Evolutionary conservation across 176 grass and related monocot genomes (phyloP), one percentile per base, ranked within the genome.

Genomic region (Themeda triandra): DNA sequence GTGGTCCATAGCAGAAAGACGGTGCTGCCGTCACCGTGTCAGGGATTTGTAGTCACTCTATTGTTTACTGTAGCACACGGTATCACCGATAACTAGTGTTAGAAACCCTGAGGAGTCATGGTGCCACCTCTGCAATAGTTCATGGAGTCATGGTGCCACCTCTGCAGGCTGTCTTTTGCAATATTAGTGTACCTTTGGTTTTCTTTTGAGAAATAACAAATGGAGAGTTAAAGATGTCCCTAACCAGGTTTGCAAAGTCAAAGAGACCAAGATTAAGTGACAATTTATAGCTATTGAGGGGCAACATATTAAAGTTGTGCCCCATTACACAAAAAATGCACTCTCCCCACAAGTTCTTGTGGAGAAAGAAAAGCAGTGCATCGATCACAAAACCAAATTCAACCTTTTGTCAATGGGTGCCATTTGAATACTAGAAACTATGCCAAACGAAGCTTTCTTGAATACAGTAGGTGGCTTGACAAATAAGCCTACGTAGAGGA

Each of bases 1-100:
- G 79, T 82, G 79, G 79, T 82, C 66, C 66, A 66, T 27, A 12
- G 45, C 45, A 53, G 44, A 80, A 58, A 40, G 13, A 56, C 48
- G 44, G 51, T 54, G 17, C 9, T 29, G 30, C 48, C 21, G 44
- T 65, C 63, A n/a, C 37, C 11, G 37, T 66, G 29, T 44, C 40
- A n/a, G 60, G n/a, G 58, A 36, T 24, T 44, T 44, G 17, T 9
- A 42, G 51, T 51, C 25, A 30, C n/a, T 45, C n/a, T 24, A 13
- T 19, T 21, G 41, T 44, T 1, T 11, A 13, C 13, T 10, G 41
- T 44, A 41, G 40, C 40, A 51, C 48, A 51, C 5, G 48, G 48
- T 17, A 17, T 48, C 13, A 4, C n/a, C n/a, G 46, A 49, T 49
- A 15, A 13, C 44, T 14, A 46, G 46, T 49, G 46, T 6, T 49